These are phyloP conservation scores for Xerocomus spinulosus DNA, from an alignment of 768 basidiomycete species.

Conservation along the genomic window DNA sequence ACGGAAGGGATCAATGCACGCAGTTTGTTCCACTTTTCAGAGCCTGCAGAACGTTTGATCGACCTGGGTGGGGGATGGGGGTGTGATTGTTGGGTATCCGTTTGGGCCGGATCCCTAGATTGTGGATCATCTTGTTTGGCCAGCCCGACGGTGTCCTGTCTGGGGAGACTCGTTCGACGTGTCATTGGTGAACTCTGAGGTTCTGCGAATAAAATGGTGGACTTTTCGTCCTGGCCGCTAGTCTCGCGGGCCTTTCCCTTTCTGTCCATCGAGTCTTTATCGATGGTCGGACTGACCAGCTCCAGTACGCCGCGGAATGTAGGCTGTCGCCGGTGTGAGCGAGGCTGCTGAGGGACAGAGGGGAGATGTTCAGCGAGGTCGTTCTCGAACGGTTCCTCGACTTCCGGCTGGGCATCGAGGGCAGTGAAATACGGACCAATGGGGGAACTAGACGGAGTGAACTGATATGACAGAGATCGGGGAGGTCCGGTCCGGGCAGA, in stretches of 20 bases:
- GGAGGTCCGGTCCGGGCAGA: constrained; percentile 69
- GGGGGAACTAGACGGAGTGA: constrained; percentile 45
- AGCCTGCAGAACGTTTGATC: constrained; percentile 18
- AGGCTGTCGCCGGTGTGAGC: constrained; percentile 28
- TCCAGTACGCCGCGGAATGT: constrained; percentile 66
- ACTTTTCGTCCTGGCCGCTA: constrained; percentile 42
- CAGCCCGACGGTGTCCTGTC: constrained; percentile 1
- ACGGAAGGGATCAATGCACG: constrained; percentile 63
- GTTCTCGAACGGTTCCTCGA: constrained; percentile 25
- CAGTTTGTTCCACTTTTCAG: constrained; percentile 58
- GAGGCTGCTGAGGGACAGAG: constrained; percentile 26
- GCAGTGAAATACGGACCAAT: constrained; percentile 26
- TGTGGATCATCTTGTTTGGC: constrained; percentile 4
- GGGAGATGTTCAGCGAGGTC: constrained; percentile 33
- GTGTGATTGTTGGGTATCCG: constrained; percentile 17
- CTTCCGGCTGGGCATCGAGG: constrained; percentile 26
- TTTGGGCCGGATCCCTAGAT: constrained; percentile 2
- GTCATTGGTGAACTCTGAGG: constrained; percentile 16
- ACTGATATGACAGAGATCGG: constrained; percentile 64
- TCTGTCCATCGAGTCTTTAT: constrained; percentile 41
- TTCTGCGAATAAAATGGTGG: constrained; percentile 30
- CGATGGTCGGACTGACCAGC: constrained; percentile 26
- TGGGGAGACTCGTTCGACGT: constrained; percentile 24
- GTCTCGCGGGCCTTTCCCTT: constrained; percentile 53
- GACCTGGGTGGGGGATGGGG: constrained; percentile 24